Evolutionary conservation across 768 basidiomycete genomes (phyloP).

Genomic region (Mycena vulgaris): DNA sequence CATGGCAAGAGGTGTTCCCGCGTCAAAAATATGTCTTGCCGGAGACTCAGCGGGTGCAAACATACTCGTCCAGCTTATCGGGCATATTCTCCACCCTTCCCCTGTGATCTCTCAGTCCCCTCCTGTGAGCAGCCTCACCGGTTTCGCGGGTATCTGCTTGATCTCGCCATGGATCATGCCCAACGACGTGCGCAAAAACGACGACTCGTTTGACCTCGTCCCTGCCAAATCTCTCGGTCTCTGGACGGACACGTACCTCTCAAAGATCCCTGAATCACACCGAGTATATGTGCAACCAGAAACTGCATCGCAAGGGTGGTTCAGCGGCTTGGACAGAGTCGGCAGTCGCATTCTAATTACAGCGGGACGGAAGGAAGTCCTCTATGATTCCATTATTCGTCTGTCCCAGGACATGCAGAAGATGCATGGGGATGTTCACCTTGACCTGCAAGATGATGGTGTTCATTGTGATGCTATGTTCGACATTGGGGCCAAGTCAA

Average conservation of each 20-base stretch:
- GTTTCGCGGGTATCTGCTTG: conserved; percentile 29
- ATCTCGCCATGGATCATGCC: conserved; percentile 28
- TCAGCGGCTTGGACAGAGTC: conserved; percentile 6
- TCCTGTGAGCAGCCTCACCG: neutral
- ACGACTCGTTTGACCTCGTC: conserved; percentile 18
- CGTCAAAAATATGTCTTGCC: conserved; percentile 38
- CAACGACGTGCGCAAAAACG: neutral
- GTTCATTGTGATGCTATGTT: conserved; percentile 15
- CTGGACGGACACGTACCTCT: conserved; percentile 16
- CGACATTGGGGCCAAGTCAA: conserved; percentile 23
- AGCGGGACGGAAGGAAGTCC: conserved; percentile 11
- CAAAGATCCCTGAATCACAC: conserved; percentile 13
- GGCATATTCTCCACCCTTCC: conserved; percentile 36
- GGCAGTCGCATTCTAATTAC: conserved; percentile 3
- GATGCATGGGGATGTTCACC: conserved; percentile 1
- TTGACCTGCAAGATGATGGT: conserved; percentile 19
- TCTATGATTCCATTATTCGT: conserved; percentile 3
- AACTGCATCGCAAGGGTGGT: neutral
- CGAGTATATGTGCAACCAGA: conserved; percentile 4
- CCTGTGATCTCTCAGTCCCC: conserved; percentile 14
- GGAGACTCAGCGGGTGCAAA: conserved; percentile 43
- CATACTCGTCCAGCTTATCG: conserved; percentile 35
- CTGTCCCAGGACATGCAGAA: neutral
- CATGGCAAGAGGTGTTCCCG: conserved; percentile 26
- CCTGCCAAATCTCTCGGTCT: neutral